Conservation (phyloP, 2,329 filamentous ascomycete species). For the Penicillium expansum region DNA sequence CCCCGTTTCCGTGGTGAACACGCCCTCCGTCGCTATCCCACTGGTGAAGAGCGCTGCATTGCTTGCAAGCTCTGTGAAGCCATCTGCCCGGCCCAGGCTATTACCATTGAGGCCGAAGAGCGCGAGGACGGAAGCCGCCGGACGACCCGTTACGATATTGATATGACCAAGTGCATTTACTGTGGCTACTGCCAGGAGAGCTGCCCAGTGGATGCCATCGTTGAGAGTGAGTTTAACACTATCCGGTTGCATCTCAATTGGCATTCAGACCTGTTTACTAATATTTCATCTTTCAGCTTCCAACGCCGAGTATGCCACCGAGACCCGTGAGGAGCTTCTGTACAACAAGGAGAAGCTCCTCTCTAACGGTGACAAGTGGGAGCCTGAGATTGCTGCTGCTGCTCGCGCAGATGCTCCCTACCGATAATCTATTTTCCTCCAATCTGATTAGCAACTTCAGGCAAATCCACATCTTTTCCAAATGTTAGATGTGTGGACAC, state of each 20-base stretch:
- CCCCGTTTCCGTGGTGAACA: conserved; percentile 98
- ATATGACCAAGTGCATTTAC: conserved; percentile 99
- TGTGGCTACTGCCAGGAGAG: conserved; percentile 99
- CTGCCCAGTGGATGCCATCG: conserved; percentile 94
- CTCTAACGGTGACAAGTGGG: conserved; percentile 92
- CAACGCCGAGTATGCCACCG: conserved; percentile 72
- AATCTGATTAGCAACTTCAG: not conserved
- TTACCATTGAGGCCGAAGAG: conserved; percentile 98
- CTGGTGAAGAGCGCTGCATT: conserved; percentile 97
- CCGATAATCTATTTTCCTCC: conserved; percentile 54
- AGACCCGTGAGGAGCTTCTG: conserved; percentile 84
- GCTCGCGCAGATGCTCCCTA: conserved; percentile 93
- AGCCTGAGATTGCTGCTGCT: conserved; percentile 89
- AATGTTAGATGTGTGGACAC: not conserved
- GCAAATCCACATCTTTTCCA: not conserved
- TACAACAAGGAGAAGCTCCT: conserved; percentile 98
- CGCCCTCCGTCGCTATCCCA: conserved; percentile 91
- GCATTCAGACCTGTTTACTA: not conserved
- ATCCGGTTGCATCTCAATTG: not conserved
- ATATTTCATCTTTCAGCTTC: conserved; percentile 47
- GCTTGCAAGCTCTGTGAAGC: conserved; percentile 99
- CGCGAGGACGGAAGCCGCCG: conserved; percentile 91
- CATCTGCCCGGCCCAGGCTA: conserved; percentile 95
- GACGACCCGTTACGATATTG: conserved; percentile 97
- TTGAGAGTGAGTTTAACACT: conserved; percentile 57